These are phyloP conservation scores for Claviceps fusiformis DNA, from an alignment of 2,329 filamentous ascomycete genomes.

Conservation along the genomic window DNA sequence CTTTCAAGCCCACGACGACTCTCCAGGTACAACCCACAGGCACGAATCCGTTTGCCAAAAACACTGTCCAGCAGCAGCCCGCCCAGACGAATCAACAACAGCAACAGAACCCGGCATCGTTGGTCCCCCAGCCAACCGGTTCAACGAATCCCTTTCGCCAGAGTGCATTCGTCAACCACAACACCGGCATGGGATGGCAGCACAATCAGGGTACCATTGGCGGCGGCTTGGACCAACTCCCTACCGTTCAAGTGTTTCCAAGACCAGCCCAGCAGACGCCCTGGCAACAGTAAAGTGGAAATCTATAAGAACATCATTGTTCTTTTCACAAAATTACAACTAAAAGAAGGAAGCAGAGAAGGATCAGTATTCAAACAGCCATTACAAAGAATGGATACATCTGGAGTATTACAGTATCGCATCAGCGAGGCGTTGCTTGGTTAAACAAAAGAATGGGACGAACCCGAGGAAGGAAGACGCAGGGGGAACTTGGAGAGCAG, in stretches of 20 bases:
- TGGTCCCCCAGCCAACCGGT: slow-evolving; percentile 68
- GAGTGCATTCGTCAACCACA: slow-evolving; percentile 76
- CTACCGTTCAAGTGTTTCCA: slow-evolving; percentile 76
- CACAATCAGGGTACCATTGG: slow-evolving; percentile 65
- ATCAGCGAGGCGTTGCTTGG: slow-evolving; percentile 9
- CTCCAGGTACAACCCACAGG: slow-evolving; percentile 38
- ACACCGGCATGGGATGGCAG: slow-evolving; percentile 83
- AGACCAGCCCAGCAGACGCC: slow-evolving; percentile 53
- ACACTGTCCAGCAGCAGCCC: slow-evolving; percentile 18
- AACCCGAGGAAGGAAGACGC: background rate
- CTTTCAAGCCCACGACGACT: slow-evolving; percentile 19
- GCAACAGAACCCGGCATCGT: slow-evolving; percentile 20
- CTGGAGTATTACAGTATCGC: slow-evolving; percentile 1
- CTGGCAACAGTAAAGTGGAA: slow-evolving; percentile 34
- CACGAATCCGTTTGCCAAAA: slow-evolving; percentile 45
- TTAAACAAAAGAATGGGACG: background rate
- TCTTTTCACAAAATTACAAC: background rate
- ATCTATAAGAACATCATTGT: background rate
- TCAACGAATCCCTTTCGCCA: slow-evolving; percentile 93
- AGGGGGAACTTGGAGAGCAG: background rate
- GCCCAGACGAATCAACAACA: slow-evolving; percentile 27
- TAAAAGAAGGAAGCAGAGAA: background rate
- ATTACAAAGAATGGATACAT: slow-evolving; percentile 2
- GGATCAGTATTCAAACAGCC: background rate
- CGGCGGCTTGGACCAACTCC: slow-evolving; percentile 63